Base-by-base conservation (phyloP, 306 rosid genomes). In the Chamaecrista fasciculata region DNA sequence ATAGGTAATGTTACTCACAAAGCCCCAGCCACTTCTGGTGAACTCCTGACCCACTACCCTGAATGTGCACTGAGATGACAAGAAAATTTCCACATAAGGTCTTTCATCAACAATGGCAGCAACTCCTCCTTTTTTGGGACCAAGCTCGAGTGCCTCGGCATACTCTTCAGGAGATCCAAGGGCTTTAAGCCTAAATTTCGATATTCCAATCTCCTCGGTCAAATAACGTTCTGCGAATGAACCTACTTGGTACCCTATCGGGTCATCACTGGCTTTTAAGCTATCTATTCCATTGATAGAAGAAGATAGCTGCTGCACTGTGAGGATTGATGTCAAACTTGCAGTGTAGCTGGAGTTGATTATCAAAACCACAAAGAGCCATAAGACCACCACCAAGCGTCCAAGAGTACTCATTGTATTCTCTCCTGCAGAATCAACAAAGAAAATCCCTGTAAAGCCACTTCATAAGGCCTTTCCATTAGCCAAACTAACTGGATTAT, bases 1-100 rank as follows among this genome's bases (percentile, higher is more conserved):
- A 42, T 62, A 62, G 70, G 80, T n/a, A n/a, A n/a, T n/a, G n/a
- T n/a, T 70, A 82, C 98, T 90, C 75, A 93, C 97, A 81, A 94
- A 94, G 29, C 99, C 99, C 99, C 99, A 94, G 72, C 99, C 96
- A 46, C 92, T 91, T 81, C 95, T 91, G 49, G 97, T 91, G 82
- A 94, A 94, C 86, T 94, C 99, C 75, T 78, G 97, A 51, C 99
- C 99, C 14, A 91, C 87, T 58, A 87, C 60, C 80, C 92, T 86
- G 87, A 81, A 94, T 46, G 80, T 83, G 84, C 99, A 91, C 60
- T 94, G 91, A 4, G 84, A 74, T 57, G 97, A 91, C 66, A 94
- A 86, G 83, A 94, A 94, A 62, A 77, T 80, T 55, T 90, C 96
- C 19, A 94, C 72, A 50, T 91, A 90, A 10, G 86, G 81, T 11